These are phyloP conservation scores for Astrocystis sublimbata DNA, from an alignment of 495 filamentous ascomycete genomes.

Conservation along the genomic window DNA sequence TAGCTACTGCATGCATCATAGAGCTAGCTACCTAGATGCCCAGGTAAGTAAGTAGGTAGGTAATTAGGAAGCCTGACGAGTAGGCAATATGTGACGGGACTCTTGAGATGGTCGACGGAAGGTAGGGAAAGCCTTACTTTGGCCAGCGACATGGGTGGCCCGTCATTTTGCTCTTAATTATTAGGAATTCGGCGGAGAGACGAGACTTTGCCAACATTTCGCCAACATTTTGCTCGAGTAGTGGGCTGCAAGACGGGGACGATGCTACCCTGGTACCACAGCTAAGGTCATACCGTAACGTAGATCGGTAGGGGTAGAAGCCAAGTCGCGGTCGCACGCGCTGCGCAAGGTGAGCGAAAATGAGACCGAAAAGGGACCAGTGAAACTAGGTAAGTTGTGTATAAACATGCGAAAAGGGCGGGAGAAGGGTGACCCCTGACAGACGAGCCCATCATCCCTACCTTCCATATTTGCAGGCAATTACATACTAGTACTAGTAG, in stretches of 20 bases:
- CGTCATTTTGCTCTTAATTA: background rate
- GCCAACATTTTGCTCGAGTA: background rate
- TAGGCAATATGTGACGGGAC: background rate
- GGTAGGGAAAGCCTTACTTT: background rate
- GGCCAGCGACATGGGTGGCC: slow-evolving; percentile 4
- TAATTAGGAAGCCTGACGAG: too few relatives aligned
- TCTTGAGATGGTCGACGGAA: slow-evolving; percentile 4
- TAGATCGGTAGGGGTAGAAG: slow-evolving; percentile 8
- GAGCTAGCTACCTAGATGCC: too few relatives aligned
- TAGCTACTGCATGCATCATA: too few relatives aligned
- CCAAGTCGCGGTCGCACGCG: background rate
- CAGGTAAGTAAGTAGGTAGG: too few relatives aligned
- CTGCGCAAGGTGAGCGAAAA: slow-evolving; percentile 16
- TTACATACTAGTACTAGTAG: background rate
- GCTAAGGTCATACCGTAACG: slow-evolving; percentile 15
- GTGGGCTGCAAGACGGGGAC: slow-evolving; percentile 9
- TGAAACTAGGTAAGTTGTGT: background rate
- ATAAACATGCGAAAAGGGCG: background rate
- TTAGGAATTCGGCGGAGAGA: background rate
- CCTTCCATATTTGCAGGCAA: background rate
- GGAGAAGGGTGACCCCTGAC: slow-evolving; percentile 11
- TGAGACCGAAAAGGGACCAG: slow-evolving; percentile 10
- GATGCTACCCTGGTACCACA: slow-evolving; percentile 7
- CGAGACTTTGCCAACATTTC: background rate
- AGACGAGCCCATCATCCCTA: background rate